Evolutionary conservation across 140 eudicot species (phyloP), one percentile per base, ranked within the genome.

Genomic region (Artemisia princeps): DNA sequence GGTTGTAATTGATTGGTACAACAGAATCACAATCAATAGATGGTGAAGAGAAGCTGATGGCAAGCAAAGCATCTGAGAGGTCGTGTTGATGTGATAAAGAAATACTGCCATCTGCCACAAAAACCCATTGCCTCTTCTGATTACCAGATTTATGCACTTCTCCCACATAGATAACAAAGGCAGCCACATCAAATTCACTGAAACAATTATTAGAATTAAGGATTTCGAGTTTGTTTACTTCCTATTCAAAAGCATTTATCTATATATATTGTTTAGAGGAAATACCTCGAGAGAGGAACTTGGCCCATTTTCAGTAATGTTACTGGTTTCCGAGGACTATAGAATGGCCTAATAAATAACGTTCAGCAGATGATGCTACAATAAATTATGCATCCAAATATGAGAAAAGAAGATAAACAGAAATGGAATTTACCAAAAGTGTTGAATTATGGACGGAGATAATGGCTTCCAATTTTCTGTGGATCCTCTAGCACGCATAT

Each of bases 141-240:
- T 79, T 79, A 74, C 80, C 77, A 66, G 75, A 69, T 50, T 74
- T 72, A 75, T 79, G 79, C 68, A 81, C 95, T 72, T 79, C 88
- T 12, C 97, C 96, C 78, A 85, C 97, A 55, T 81, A 79, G 19
- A 91, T 52, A 74, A 91, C 96, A 55, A 79, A 71, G 12, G 82
- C 96, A 71, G 91, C 91, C 66, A 82, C 77, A 79, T 91, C 97
- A 78, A 91, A 91, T 40, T 91, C 96, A 30, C 97, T 91, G 84
- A 53, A 61, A 26, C 46, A 72, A 82, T 23, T 46, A 20, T 46
- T 22, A 77, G 9, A 59, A 24, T 56, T 24, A 28, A 33, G 9
- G 1, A 30, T 14, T 44, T 60, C 26, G 48, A 67, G 23, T 2
- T 23, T 2, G 17, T 65, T 33, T 9, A 26, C 53, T 46, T 46